Evolutionary conservation across 257 asterid genomes (phyloP).

Genomic region (Voacanga thouarsii): DNA sequence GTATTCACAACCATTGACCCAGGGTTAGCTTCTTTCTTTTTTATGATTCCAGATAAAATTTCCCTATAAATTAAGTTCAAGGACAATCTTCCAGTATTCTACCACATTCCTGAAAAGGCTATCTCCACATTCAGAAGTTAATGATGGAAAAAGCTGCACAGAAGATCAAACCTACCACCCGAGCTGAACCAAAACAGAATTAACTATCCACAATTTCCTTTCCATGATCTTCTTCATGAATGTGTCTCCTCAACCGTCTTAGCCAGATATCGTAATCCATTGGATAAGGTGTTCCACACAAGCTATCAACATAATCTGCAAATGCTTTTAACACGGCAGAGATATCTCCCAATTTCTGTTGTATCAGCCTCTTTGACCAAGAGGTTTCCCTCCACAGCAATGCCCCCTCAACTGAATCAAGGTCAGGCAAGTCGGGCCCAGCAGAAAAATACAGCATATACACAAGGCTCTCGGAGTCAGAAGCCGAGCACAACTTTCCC

Average conservation of each 20-base stretch:
- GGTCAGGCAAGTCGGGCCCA: slow-evolving; percentile 72
- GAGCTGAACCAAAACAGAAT: slow-evolving; percentile 8
- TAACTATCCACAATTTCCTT: slow-evolving; percentile 54
- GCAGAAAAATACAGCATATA: slow-evolving; percentile 74
- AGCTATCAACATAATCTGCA: slow-evolving; percentile 96
- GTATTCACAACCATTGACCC: neutral
- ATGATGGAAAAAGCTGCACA: slow-evolving; percentile 5
- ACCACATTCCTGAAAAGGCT: neutral
- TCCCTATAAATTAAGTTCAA: neutral
- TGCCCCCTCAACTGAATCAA: slow-evolving; percentile 98
- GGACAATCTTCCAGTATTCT: neutral
- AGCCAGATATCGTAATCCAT: slow-evolving; percentile 87
- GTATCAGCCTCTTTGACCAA: slow-evolving; percentile 97
- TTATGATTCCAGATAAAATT: neutral
- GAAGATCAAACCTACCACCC: neutral
- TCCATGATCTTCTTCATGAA: slow-evolving; percentile 58
- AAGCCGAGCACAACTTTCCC: slow-evolving; percentile 89
- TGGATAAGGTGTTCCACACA: slow-evolving; percentile 96
- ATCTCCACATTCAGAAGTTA: neutral
- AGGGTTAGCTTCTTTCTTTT: neutral
- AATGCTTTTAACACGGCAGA: slow-evolving; percentile 95
- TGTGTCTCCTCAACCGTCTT: slow-evolving; percentile 65
- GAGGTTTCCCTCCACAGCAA: slow-evolving; percentile 87
- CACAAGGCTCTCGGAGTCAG: slow-evolving; percentile 94
- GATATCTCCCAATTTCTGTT: slow-evolving; percentile 90